Percentiles rank a stretch among this genome's conserved stretches.
phyloP scores from a whole-genome alignment of 805 yeast genomes.

The Wickerhamiella nectarea region DNA sequence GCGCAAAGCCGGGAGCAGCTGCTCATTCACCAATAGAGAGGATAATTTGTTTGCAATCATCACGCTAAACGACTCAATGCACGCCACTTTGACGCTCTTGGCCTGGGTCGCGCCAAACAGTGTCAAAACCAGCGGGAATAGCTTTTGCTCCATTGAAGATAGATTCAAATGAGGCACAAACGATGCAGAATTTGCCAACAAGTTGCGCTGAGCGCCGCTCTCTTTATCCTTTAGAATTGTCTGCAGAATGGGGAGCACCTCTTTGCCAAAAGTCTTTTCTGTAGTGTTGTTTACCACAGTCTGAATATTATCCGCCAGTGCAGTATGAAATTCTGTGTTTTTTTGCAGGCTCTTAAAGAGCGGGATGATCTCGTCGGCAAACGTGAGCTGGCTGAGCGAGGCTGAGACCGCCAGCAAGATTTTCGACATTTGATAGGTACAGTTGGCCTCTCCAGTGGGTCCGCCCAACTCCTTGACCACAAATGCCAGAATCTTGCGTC shows the following conservation, averaged over 20 bases:
- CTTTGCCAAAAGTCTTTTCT: slow-evolving; percentile 37
- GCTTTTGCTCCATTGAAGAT: slow-evolving; percentile 53
- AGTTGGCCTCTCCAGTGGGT: slow-evolving; percentile 17
- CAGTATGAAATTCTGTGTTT: slow-evolving; percentile 31
- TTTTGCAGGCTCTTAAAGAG: slow-evolving; percentile 28
- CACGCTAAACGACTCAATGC: slow-evolving; percentile 29
- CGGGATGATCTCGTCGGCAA: slow-evolving; percentile 55
- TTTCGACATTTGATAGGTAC: slow-evolving; percentile 15
- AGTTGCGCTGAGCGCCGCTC: slow-evolving; percentile 37
- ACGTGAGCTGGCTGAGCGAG: slow-evolving; percentile 59
- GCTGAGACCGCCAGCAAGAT: slow-evolving; percentile 35
- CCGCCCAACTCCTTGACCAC: slow-evolving; percentile 37
- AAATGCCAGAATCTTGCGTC: slow-evolving; percentile 62
- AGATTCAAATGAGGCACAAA: slow-evolving; percentile 43
- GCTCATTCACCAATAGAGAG: slow-evolving; percentile 56
- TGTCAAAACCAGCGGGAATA: slow-evolving; percentile 59
- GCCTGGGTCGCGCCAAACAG: slow-evolving; percentile 78
- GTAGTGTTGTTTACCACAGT: slow-evolving; percentile 37
- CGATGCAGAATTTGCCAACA: slow-evolving; percentile 33
- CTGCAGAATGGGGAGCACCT: slow-evolving; percentile 34
- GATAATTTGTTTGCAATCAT: slow-evolving; percentile 34
- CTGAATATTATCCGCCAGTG: slow-evolving; percentile 36
- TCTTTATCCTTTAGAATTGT: slow-evolving; percentile 24
- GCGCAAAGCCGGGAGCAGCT: slow-evolving; percentile 63
- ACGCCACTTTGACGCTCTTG: slow-evolving; percentile 54